A percentile compares a stretch with the other conserved stretches of the same genome.
Evolutionary conservation across 768 basidiomycete genomes (phyloP).

Genomic region (Tulasnella sp.): DNA sequence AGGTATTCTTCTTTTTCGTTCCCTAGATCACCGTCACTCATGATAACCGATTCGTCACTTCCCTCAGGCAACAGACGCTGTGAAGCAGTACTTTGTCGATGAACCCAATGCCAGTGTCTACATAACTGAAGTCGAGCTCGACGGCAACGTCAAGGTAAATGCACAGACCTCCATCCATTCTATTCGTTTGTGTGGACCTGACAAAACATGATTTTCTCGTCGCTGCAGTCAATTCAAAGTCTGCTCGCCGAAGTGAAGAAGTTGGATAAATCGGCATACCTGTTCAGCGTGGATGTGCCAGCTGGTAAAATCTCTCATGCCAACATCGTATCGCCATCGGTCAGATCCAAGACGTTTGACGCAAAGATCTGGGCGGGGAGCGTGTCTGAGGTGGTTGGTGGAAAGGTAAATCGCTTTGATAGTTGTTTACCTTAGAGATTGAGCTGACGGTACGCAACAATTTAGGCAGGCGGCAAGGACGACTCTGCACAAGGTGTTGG

Average conservation of each 20-base stretch:
- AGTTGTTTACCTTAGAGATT: background rate
- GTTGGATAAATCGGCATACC: conserved; percentile 72
- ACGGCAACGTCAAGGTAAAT: conserved; percentile 74
- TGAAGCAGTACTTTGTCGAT: conserved; percentile 65
- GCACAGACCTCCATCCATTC: background rate
- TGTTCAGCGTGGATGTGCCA: conserved; percentile 67
- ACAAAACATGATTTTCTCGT: background rate
- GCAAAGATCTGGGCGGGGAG: conserved; percentile 80
- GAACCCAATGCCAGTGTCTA: conserved; percentile 60
- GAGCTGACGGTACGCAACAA: conserved; percentile 3
- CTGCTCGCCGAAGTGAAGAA: conserved; percentile 70
- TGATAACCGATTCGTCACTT: background rate
- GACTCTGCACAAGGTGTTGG: conserved; percentile 89
- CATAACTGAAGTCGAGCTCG: conserved; percentile 59
- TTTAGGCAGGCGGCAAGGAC: conserved; percentile 87
- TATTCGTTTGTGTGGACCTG: too few species aligned
- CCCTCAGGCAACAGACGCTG: conserved; percentile 52
- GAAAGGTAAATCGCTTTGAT: conserved; percentile 51
- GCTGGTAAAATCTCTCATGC: conserved; percentile 73
- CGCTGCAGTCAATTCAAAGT: conserved; percentile 56
- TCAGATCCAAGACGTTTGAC: conserved; percentile 48
- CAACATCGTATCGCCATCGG: conserved; percentile 66
- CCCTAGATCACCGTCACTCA: background rate
- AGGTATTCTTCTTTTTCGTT: conserved; percentile 45
- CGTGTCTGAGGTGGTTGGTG: conserved; percentile 71